phyloP scores from a whole-genome alignment of 495 filamentous ascomycete genomes.

The Aspergillus avenaceus region DNA sequence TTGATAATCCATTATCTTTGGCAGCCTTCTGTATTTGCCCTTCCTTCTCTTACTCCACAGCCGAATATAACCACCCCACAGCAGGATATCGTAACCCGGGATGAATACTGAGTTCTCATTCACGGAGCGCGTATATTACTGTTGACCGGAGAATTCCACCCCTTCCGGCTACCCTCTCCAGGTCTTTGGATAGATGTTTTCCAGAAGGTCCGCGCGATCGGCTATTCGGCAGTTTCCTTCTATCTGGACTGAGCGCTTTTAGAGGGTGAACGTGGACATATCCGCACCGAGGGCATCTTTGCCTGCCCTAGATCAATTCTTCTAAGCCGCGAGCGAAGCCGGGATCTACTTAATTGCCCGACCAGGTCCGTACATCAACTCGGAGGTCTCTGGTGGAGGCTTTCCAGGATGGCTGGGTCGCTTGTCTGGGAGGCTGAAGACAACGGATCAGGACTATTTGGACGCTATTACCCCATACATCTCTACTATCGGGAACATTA shows the following conservation, averaged over 20 bases:
- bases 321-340: conserved; percentile 55
- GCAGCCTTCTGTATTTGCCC: too few species aligned
- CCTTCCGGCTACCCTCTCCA: conserved; percentile 63
- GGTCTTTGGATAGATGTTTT: conserved; percentile 69
- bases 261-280: conserved; percentile 60
- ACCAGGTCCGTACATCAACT: conserved; percentile 64
- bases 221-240: conserved; percentile 65
- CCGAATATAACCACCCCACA: too few species aligned
- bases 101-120: conserved; percentile 63
- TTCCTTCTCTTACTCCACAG: too few species aligned
- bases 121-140: conserved; percentile 61
- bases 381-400: conserved; percentile 55
- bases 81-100: too few species aligned
- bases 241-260: conserved; percentile 68
- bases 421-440: conserved; percentile 52
- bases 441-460: conserved; percentile 51
- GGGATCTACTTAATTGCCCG: conserved; percentile 69
- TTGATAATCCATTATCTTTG: too few species aligned
- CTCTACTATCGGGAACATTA: conserved; percentile 45
- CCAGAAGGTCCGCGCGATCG: conserved; percentile 69
- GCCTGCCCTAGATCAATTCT: conserved; percentile 56
- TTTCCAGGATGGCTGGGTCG: conserved; percentile 58
- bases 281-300: conserved; percentile 62
- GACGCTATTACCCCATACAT: conserved; percentile 50
- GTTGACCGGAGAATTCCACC: conserved; percentile 66